Percentiles rank a stretch among this genome's conserved stretches.
phyloP scores from a whole-genome alignment of 495 filamentous ascomycete species.

The Lepraria neglecta region DNA sequence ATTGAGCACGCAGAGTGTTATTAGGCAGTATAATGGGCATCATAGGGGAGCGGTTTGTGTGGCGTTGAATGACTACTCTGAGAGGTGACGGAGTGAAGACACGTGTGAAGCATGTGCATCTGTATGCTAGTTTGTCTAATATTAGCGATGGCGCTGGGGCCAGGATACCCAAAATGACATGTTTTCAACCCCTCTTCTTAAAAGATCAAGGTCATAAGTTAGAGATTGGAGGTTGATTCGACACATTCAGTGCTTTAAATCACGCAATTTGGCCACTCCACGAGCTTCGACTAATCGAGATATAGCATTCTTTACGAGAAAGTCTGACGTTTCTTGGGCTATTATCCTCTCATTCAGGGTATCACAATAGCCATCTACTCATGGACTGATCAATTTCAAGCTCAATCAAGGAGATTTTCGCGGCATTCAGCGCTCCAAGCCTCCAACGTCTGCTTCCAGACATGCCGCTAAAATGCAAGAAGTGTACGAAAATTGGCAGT shows the following conservation, averaged over 20 bases:
- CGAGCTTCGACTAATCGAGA: no score
- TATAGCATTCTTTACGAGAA: no score
- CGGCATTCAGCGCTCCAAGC: background rate
- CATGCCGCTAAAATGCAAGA: background rate
- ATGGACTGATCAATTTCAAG: background rate
- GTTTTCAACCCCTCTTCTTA: background rate
- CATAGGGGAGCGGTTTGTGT: slow-evolving; percentile 94
- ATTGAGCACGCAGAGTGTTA: slow-evolving; percentile 73
- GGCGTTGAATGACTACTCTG: slow-evolving; percentile 93
- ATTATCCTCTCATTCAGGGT: background rate
- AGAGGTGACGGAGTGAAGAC: slow-evolving; percentile 36
- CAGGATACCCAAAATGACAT: background rate
- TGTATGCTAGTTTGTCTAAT: background rate
- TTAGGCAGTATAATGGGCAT: slow-evolving; percentile 96
- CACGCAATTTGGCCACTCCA: no score
- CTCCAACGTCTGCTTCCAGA: background rate
- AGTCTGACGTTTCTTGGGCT: no score
- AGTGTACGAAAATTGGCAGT: background rate
- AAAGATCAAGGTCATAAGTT: no score
- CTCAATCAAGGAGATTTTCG: background rate
- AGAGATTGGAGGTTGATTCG: no score
- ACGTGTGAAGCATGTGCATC: background rate
- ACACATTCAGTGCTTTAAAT: no score
- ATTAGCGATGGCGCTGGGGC: slow-evolving; percentile 23
- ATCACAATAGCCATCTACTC: background rate